These are phyloP conservation scores for maize (Zea mays) DNA, from an alignment of 176 grass and related monocot genomes.

Conservation along the genomic window Zm-B73-REFERENCE-NAM-5.0 NC_050102.1:41488001-41488500, in stretches of 20 bases:
- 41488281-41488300: slow-evolving; percentile 78
- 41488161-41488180: not conserved
- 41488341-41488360: slow-evolving; percentile 19
- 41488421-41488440: not conserved
- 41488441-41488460: not conserved
- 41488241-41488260: slow-evolving; percentile 71
- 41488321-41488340: slow-evolving; percentile 50
- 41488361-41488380: not conserved
- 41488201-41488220: not conserved
- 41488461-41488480: not conserved
- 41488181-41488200: slow-evolving; percentile 6
- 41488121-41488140: not conserved
- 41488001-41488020: slow-evolving; percentile 22
- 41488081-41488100: not conserved
- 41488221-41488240: slow-evolving; percentile 52
- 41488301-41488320: slow-evolving; percentile 66
- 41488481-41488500: not conserved
- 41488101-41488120: slow-evolving; percentile 12
- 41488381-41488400: not conserved
- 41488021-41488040: not conserved
- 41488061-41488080: slow-evolving; percentile 7
- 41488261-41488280: slow-evolving; percentile 73
- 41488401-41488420: slow-evolving; percentile 8
- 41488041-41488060: slow-evolving; percentile 5
- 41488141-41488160: not conserved